These are phyloP conservation scores for Hyaloscypha variabilis DNA, from an alignment of 495 filamentous ascomycete species.

Conservation along the genomic window DNA sequence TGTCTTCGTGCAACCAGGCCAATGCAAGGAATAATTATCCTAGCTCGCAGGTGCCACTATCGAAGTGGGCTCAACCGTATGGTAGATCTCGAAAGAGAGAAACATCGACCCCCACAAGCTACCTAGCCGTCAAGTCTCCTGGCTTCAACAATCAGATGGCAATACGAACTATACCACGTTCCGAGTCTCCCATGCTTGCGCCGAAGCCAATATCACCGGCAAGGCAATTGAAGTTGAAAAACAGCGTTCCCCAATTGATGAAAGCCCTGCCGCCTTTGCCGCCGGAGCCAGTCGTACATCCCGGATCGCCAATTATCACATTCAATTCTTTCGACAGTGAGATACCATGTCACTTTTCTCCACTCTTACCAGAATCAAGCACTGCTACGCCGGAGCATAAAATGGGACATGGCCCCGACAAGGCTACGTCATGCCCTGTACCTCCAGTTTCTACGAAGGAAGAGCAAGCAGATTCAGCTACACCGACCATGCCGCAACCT, in stretches of 20 bases:
- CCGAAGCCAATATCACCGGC: constrained; percentile 50
- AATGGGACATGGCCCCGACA: neutral
- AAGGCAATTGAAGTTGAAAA: constrained; percentile 47
- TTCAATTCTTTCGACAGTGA: neutral
- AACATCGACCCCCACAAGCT: neutral
- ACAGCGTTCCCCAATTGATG: constrained; percentile 53
- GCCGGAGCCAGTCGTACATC: constrained; percentile 1
- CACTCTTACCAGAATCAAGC: neutral
- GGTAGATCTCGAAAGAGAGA: constrained; percentile 2
- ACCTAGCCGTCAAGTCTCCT: neutral
- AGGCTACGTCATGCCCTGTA: neutral
- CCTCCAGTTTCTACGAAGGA: neutral
- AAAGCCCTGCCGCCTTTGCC: constrained; percentile 50
- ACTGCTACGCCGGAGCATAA: neutral
- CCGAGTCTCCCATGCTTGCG: constrained; percentile 38
- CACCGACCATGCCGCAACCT: neutral
- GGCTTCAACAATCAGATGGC: constrained; percentile 19
- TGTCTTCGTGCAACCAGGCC: constrained; percentile 8
- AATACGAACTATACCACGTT: constrained; percentile 15
- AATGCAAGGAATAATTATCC: neutral
- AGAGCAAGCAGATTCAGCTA: neutral
- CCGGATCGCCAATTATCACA: neutral
- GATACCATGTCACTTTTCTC: constrained; percentile 16
- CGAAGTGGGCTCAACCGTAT: neutral
- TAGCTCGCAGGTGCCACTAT: neutral